phyloP scores from a whole-genome alignment of 2,329 filamentous ascomycete genomes.

The Epichloe uncinata region DNA sequence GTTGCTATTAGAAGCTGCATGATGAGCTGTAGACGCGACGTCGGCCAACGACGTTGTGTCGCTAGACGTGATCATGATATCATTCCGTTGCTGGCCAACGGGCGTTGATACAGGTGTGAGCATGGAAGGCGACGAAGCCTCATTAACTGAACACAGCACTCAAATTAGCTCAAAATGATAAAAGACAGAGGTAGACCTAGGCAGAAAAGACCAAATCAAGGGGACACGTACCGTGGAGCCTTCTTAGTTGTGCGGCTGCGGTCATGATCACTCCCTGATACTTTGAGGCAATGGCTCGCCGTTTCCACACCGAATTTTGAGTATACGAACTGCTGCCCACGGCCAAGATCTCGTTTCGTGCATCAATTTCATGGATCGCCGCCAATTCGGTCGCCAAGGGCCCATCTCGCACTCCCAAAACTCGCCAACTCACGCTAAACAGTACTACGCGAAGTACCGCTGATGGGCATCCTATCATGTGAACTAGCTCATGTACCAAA shows the following conservation, averaged over 20 bases:
- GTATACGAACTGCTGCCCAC: background rate
- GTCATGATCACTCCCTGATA: background rate
- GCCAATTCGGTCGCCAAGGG: background rate
- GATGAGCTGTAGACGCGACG: background rate
- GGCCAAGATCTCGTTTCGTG: background rate
- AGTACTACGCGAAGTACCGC: slow-evolving; percentile 13
- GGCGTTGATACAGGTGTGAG: background rate
- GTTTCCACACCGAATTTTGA: background rate
- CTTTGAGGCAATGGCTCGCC: background rate
- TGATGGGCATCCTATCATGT: slow-evolving; percentile 15
- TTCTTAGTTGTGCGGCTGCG: background rate
- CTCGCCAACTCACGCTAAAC: slow-evolving; percentile 18
- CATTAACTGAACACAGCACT: background rate
- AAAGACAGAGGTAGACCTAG: no score
- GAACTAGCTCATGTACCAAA: slow-evolving; percentile 13
- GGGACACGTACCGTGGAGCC: background rate
- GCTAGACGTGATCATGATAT: background rate
- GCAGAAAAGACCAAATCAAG: background rate
- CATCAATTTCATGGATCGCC: background rate
- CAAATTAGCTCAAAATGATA: background rate
- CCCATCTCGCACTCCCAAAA: slow-evolving; percentile 7
- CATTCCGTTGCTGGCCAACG: background rate
- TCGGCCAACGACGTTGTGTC: background rate
- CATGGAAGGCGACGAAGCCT: background rate
- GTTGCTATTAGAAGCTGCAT: background rate